Base-by-base conservation (phyloP, 768 basidiomycete species). In the Mycena alexandri region DNA sequence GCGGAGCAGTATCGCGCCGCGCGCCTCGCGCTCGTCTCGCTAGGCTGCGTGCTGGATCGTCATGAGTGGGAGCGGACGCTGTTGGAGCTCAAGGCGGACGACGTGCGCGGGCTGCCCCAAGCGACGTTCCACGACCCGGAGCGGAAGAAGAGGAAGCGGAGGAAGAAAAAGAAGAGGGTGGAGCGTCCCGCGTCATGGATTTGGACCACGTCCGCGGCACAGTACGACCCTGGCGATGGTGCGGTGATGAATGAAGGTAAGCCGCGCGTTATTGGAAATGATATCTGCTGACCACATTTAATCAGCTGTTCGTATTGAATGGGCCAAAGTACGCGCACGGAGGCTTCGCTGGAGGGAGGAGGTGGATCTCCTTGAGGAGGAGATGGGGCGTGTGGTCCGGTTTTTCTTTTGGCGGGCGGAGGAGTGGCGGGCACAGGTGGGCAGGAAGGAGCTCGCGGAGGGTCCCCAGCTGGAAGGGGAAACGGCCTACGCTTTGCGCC, bases 331-430 rank as follows among this genome's bases (percentile, higher is more conserved):
- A 1, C 48, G 48, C 13, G 48, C 48, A 24, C 48, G 48, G 7
- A 29, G 25, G 3, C 24, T 14, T 7, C 25, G 48, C 29, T 29
- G 29, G 29, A 29, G 29, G 43, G 76, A 77, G 21, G 75, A 75
- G 56, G 71, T 76, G 14, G 55, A 59, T 5, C 56, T 76, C 1
- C 52, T 77, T 14, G 34, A 51, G 19, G 75, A 76, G 50, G 75
- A 77, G 56, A 77, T 76, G 75, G 46, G 69, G 5, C 48, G 71
- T 0, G 48, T 66, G 0, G 6, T 54, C 48, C 42, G 17, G 9
- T 75, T 70, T 22, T 48, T 76, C 3, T 6, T 52, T 25, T 68
- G 69, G 68, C 63, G 69, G 16, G 63, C 70, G 5, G n/a, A 61
- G 10, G 65, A 55, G 65, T 76, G 75, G 76, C 46, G 61, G 25